Conservation (phyloP, 768 basidiomycete genomes). For the Pulveroboletus sp. region DNA sequence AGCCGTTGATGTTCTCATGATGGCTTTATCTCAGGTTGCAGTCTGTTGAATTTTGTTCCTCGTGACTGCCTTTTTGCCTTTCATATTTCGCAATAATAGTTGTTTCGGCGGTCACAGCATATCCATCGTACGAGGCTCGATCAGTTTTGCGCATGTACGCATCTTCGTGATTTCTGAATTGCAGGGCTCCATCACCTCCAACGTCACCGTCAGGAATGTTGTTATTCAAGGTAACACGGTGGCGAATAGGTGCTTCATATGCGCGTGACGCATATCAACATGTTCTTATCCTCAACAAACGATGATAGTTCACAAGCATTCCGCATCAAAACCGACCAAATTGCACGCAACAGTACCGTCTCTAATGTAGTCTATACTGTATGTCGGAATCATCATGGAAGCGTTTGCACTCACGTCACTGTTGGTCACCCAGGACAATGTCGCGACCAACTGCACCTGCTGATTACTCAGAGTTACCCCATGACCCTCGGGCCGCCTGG, state of each 20-base stretch:
- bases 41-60: too few relatives aligned
- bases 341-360: constrained; percentile 46
- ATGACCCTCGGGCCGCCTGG: constrained; percentile 50
- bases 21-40: too few relatives aligned
- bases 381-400: constrained; percentile 5
- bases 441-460: constrained; percentile 45
- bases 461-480: constrained; percentile 68
- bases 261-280: too few relatives aligned
- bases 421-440: constrained; percentile 43
- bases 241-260: constrained; percentile 44
- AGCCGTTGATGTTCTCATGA: too few relatives aligned
- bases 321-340: constrained; percentile 58
- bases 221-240: constrained; percentile 51
- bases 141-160: too few relatives aligned
- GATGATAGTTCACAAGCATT: constrained; percentile 46
- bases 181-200: constrained; percentile 55
- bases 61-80: too few relatives aligned
- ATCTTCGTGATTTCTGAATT: not conserved
- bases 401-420: constrained; percentile 1
- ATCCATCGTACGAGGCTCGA: too few relatives aligned
- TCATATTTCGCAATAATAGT: constrained; percentile 47
- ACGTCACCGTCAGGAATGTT: constrained; percentile 45
- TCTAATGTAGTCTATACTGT: constrained; percentile 49
- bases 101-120: constrained; percentile 34
- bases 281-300: not conserved